Base-by-base conservation (phyloP, 2,329 filamentous ascomycete species). In the Fusarium mexicanum region DNA sequence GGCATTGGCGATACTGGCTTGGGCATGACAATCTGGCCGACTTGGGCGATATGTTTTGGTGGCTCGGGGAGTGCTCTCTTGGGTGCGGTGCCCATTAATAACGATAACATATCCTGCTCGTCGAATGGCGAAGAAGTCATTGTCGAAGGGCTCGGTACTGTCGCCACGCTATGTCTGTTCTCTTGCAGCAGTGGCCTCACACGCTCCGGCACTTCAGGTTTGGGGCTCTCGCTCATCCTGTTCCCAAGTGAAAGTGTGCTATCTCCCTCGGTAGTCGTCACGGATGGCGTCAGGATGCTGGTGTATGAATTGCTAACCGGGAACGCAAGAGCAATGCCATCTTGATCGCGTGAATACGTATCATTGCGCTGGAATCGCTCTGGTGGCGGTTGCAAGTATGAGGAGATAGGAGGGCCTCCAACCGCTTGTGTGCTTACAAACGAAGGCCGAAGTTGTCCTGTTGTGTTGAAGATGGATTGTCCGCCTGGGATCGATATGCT, bases 21-120 rank as follows among this genome's bases (percentile, higher is more conserved):
- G 3, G 80, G 73, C 33, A 79, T 64, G 41, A 76, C 48, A 11
- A 76, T 71, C 26, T 79, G 76, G 60, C 82, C 79, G 6, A 79
- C 75, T 8, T 75, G 75, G 5, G 76, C 68, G 33, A 79, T 69
- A n/a, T 75, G 71, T 17, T 77, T 64, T 0, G 82, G 82, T 6
- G 79, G 80, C 5, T 75, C 62, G 6, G 82, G 81, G 24, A 83
- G 74, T 20, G 74, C 71, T 37, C 81, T 75, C 14, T 75, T 61
- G 4, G 76, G 60, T 5, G 75, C 64, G 38, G 65, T 76, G 0
- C 77, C 73, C 43, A 82, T 64, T 12, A 83, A 68, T 24, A 83
- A 70, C 5, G 78, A 76, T 29, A 83, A 38, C 57, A 84, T 78
- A 10, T 84, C 81, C 8, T 78, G 71, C 57, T 83, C 82, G 50